Evolutionary conservation across 345 rosid genomes (phyloP), one percentile per base, ranked within the genome.

Genomic region (Dipteronia sinensis): DNA sequence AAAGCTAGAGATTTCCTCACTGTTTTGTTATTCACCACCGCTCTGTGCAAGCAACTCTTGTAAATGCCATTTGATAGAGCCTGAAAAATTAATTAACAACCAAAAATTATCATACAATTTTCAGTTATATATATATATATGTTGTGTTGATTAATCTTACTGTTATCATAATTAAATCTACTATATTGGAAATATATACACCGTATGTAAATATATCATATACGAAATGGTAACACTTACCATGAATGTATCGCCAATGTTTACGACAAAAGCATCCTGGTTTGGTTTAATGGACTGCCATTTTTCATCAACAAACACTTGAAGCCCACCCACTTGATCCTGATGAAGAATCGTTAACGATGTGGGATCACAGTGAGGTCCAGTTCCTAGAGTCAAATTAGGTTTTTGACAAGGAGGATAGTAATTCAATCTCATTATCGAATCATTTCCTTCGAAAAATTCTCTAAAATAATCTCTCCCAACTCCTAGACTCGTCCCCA

Each of bases 271-370:
- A 15, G 96, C 82, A 1, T 84, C 65, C 12, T 82, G 79, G 47
- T 77, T 80, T 3, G 93, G 96, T 68, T 67, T 29, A 40, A 91
- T 76, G 0, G 82, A 71, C 49, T 81, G 88, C 96, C 96, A 91
- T 23, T 87, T 75, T 56, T 77, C 80, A 72, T 91, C 93, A 0
- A 82, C 81, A n/a, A 85, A 80, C 61, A 91, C 96, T 56, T 91
- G 91, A 73, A 91, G 91, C 38, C 96, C 96, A 2, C 88, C 85
- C 1, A 91, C 93, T 76, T 85, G 85, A 75, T 87, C 93, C 72
- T 91, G 96, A 72, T 87, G 96, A 44, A 91, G 96, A 72, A 90
- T 91, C n/a, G 96, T 90, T 74, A 91, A 78, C 22, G 96, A 86
- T 0, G 92, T 88, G 3, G 96, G 96, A 67, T 91, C 96, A 10